Conservation (phyloP, 495 filamentous ascomycete species). For the Neurospora sp. region DNA sequence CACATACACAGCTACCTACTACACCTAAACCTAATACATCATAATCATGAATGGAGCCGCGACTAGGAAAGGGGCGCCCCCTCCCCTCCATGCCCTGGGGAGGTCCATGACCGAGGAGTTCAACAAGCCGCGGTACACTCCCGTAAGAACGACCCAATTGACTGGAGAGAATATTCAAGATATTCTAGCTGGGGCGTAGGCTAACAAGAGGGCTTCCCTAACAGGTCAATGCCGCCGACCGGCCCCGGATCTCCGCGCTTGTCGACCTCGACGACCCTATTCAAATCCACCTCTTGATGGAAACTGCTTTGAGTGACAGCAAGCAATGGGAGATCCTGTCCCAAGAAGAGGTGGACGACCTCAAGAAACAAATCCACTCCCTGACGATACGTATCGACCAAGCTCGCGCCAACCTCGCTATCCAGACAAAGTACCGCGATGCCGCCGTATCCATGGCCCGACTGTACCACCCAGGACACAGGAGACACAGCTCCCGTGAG, state of each 20-base stretch:
- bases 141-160: constrained; percentile 25
- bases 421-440: constrained; percentile 90
- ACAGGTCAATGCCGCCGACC: constrained; percentile 12
- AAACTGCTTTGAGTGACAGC: constrained; percentile 86
- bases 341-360: constrained; percentile 76
- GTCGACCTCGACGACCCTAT: constrained; percentile 46
- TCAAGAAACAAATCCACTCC: constrained; percentile 74
- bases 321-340: constrained; percentile 74
- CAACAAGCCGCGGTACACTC: constrained; percentile 36
- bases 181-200: neutral
- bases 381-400: constrained; percentile 68
- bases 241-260: constrained; percentile 29
- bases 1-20: neutral
- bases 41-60: constrained; percentile 11
- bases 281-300: constrained; percentile 77
- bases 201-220: neutral
- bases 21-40: neutral
- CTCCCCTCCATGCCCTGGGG: neutral
- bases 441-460: constrained; percentile 77
- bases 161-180: neutral
- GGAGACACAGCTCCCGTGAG: constrained; percentile 28
- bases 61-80: constrained; percentile 7
- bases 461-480: constrained; percentile 51
- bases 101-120: neutral
- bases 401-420: constrained; percentile 68